These are phyloP conservation scores for Eimeria praecox DNA, from an alignment of 169 alveolate species.

Conservation along the genomic window DNA sequence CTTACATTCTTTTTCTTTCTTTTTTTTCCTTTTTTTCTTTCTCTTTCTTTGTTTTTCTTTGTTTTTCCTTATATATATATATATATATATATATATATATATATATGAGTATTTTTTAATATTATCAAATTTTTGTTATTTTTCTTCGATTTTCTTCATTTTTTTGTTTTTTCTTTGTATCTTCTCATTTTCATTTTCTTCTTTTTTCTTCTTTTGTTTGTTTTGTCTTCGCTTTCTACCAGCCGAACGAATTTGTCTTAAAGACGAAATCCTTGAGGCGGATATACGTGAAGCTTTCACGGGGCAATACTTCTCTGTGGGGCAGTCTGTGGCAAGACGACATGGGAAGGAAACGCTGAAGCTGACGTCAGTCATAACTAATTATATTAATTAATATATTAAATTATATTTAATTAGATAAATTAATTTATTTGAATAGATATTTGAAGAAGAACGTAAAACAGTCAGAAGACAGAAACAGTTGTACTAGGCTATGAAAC, in stretches of 20 bases:
- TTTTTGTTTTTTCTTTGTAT: too few relatives aligned
- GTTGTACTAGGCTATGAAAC: too few relatives aligned
- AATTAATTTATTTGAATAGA: too few relatives aligned
- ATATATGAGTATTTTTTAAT: too few relatives aligned
- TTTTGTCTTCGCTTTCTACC: not conserved
- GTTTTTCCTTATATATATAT: too few relatives aligned
- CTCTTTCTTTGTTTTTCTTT: not conserved
- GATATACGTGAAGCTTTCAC: not conserved
- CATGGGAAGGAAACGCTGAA: slow-evolving; percentile 67
- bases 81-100: too few relatives aligned
- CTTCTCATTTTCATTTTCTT: not conserved
- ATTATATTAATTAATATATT: not conserved
- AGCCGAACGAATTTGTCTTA: slow-evolving; percentile 34
- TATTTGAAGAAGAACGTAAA: too few relatives aligned
- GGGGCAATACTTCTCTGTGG: slow-evolving; percentile 60
- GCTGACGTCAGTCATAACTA: slow-evolving; percentile 1
- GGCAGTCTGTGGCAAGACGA: slow-evolving; percentile 58
- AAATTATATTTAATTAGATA: not conserved
- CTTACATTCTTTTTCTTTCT: not conserved
- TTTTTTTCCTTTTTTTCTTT: not conserved
- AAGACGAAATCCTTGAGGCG: slow-evolving; percentile 57
- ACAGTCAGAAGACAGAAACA: too few relatives aligned
- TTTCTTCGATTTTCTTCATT: too few relatives aligned
- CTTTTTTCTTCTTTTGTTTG: not conserved
- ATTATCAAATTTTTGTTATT: too few relatives aligned